These are phyloP conservation scores for Teratosphaeria pseudoeucalypti DNA, from an alignment of 2,329 filamentous ascomycete species.

Conservation along the genomic window DNA sequence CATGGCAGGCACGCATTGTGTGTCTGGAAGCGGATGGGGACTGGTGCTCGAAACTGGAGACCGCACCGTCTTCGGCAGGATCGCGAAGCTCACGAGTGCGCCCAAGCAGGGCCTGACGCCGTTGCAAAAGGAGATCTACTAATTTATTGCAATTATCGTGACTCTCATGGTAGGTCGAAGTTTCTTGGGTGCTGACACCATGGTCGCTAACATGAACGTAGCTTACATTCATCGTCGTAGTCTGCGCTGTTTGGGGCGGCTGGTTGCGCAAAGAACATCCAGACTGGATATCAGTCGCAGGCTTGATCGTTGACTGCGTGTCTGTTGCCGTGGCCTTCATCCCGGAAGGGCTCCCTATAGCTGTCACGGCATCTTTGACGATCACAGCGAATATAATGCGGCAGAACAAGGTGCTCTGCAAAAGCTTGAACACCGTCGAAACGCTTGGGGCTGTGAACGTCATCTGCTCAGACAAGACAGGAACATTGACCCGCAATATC, in stretches of 20 bases:
- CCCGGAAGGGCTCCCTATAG: constrained; percentile 62
- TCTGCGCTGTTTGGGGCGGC: constrained; percentile 42
- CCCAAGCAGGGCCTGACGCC: constrained; percentile 59
- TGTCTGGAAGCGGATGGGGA: constrained; percentile 55
- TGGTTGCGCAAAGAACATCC: constrained; percentile 60
- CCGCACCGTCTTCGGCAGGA: constrained; percentile 60
- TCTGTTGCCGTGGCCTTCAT: constrained; percentile 63
- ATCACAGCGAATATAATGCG: constrained; percentile 69
- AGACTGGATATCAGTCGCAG: constrained; percentile 60
- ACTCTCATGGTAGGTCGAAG: constrained; percentile 33
- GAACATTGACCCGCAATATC: constrained; percentile 51
- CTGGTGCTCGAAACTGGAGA: constrained; percentile 64
- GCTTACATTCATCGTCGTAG: neutral
- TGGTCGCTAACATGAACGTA: neutral
- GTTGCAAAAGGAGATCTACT: constrained; percentile 60
- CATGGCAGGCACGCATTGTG: constrained; percentile 69
- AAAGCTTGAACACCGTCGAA: constrained; percentile 66
- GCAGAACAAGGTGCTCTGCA: constrained; percentile 68
- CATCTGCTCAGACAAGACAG: constrained; percentile 62
- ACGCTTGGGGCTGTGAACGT: constrained; percentile 55
- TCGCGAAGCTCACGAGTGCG: constrained; percentile 60
- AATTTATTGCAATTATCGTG: constrained; percentile 61
- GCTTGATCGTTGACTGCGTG: constrained; percentile 63
- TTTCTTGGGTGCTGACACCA: neutral
- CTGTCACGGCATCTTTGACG: constrained; percentile 56